phyloP scores from a whole-genome alignment of 306 rosid species.

The Medicago lupulina region DNA sequence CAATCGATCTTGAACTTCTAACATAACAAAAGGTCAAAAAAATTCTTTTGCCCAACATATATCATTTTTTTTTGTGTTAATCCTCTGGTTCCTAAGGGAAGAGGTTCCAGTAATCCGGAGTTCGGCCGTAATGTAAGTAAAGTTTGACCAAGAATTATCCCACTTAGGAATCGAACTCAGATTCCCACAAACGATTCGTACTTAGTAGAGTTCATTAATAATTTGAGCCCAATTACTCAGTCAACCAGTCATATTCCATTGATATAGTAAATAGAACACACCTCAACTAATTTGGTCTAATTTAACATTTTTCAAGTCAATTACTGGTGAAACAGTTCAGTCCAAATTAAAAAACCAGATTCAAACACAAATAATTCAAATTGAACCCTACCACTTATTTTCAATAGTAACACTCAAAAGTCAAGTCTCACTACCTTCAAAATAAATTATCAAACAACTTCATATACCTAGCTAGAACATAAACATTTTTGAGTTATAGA shows the following conservation, averaged over 20 bases:
- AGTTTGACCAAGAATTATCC: too few species aligned
- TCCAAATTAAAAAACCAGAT: constrained; percentile 13
- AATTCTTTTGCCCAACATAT: too few species aligned
- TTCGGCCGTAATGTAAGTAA: too few species aligned
- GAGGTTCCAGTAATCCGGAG: too few species aligned
- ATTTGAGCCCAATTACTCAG: too few species aligned
- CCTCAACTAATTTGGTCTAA: constrained; percentile 17
- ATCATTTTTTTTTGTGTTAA: too few species aligned
- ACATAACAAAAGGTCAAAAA: background rate
- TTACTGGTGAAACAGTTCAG: constrained; percentile 6
- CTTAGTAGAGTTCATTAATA: too few species aligned
- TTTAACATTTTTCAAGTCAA: background rate
- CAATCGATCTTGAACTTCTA: constrained; percentile 20
- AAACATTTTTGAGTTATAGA: background rate
- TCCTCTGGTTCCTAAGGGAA: too few species aligned
- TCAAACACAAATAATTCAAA: constrained; percentile 29
- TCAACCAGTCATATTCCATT: constrained; percentile 5
- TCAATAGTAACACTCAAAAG: background rate
- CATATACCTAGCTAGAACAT: constrained; percentile 19
- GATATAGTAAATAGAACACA: constrained; percentile 24
- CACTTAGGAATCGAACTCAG: too few species aligned
- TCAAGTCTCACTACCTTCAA: constrained; percentile 2
- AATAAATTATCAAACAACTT: constrained; percentile 20
- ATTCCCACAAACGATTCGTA: too few species aligned
- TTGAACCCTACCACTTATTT: constrained; percentile 3